Base-by-base conservation (phyloP, 768 basidiomycete genomes). In the Psilocybe tampanensis region DNA sequence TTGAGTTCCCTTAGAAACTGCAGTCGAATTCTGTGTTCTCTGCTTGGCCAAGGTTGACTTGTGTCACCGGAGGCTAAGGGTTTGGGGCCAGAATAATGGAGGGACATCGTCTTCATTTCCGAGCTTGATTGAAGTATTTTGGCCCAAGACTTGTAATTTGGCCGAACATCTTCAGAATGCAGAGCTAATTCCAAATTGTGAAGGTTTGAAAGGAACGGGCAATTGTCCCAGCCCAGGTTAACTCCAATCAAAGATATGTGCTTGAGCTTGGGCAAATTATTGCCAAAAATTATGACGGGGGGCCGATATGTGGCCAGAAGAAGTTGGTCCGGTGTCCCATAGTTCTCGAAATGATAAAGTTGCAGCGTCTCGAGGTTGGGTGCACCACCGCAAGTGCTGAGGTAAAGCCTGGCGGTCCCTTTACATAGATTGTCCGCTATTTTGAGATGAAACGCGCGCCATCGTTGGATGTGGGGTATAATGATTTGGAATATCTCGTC, bases 321-420 rank as follows among this genome's bases (percentile, higher is more conserved):
- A 11, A 88, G 76, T 44, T 81, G 76, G 55, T 83, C 77, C 0
- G 79, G 66, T 13, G 73, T 79, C 19, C 72, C 65, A 65, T 79
- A 88, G 64, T 85, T 77, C 64, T 86, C 81, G 61, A 86, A 84
- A 65, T 88, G 86, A 66, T 86, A 88, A 2, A 88, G 73, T 69
- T 85, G 82, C 29, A 86, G 77, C 3, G 82, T 82, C 66, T 83
- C 79, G 47, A 88, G 79, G 47, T 71, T 67, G n/a, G 80, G 82
- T 0, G 83, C 85, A 33, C 80, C 72, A 1, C 80, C 81, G 60
- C 84, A 85, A 11, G 70, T 73, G 51, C 75, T 75, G 15, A 86
- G 74, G 57, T 74, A 72, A n/a, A 73, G 69, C 39, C 84, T 78
- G 4, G 85, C 84, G 47, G 72, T 71, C 41, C 70, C 71, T 70